These are phyloP conservation scores for Neurospora sp. DNA, from an alignment of 495 filamentous ascomycete species.

Conservation along the genomic window DNA sequence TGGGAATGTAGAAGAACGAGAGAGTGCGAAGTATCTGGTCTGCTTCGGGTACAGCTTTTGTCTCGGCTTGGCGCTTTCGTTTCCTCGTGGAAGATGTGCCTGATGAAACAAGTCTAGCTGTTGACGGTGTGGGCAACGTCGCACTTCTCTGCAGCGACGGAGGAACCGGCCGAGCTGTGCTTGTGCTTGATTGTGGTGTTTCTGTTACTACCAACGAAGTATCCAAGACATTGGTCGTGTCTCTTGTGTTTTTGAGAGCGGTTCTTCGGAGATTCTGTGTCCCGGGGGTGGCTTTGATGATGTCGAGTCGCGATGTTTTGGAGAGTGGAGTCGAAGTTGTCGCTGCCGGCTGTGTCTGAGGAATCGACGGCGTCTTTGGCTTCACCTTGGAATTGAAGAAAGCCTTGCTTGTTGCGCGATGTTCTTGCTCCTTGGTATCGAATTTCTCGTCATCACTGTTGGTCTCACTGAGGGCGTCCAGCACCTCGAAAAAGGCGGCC, in stretches of 20 bases:
- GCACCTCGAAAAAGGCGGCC: slow-evolving; percentile 14
- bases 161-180: slow-evolving; percentile 2
- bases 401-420: slow-evolving; percentile 10
- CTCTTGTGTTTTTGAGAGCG: not conserved
- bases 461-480: slow-evolving; percentile 15
- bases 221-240: not conserved
- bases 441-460: slow-evolving; percentile 14
- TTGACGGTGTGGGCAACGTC: slow-evolving; percentile 10
- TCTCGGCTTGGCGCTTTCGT: slow-evolving; percentile 33
- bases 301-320: not conserved
- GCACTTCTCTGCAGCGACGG: slow-evolving; percentile 12
- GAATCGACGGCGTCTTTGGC: not conserved
- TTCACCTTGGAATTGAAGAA: slow-evolving; percentile 12
- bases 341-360: slow-evolving; percentile 2
- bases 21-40: slow-evolving; percentile 57
- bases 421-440: slow-evolving; percentile 10
- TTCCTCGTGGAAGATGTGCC: slow-evolving; percentile 27
- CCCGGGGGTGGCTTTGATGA: slow-evolving; percentile 16
- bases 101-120: not conserved
- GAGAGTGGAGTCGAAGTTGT: slow-evolving; percentile 4
- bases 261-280: not conserved
- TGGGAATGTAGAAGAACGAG: slow-evolving; percentile 71
- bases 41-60: slow-evolving; percentile 42
- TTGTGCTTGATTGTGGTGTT: slow-evolving; percentile 13
- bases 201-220: slow-evolving; percentile 12